These are phyloP conservation scores for Naegleria lovaniensis DNA, from an alignment of 208 protist species.

Conservation along the genomic window DNA sequence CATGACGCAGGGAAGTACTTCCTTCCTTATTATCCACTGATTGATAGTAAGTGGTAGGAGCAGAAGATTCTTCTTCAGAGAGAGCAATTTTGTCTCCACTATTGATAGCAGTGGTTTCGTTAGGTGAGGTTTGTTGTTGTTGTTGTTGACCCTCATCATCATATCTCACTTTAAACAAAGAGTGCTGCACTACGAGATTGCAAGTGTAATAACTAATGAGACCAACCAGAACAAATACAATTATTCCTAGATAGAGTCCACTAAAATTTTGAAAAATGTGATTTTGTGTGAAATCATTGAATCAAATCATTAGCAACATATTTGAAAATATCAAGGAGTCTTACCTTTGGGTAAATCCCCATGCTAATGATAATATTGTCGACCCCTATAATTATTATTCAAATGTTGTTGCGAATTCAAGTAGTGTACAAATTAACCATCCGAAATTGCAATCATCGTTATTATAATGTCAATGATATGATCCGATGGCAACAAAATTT, in stretches of 20 bases:
- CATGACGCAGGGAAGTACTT: neutral
- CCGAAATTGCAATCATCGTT: too few species aligned
- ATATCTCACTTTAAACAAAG: neutral
- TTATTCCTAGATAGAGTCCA: neutral
- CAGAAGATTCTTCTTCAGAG: neutral
- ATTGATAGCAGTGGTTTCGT: too few species aligned
- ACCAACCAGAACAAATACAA: constrained; percentile 15
- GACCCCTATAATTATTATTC: neutral
- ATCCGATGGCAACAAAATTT: too few species aligned
- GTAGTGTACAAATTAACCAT: too few species aligned
- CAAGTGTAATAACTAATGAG: constrained; percentile 19
- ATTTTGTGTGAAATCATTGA: too few species aligned
- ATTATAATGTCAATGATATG: too few species aligned
- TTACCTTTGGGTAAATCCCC: neutral
- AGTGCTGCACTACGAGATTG: neutral
- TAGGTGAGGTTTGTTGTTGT: neutral
- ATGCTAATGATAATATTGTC: neutral
- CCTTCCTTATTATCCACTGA: neutral
- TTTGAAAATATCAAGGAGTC: neutral
- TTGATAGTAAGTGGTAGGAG: neutral
- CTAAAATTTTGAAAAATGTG: neutral
- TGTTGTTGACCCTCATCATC: neutral
- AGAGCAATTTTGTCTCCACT: neutral
- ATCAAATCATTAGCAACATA: too few species aligned
- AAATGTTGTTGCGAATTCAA: too few species aligned